These are phyloP conservation scores for Ceratocystis alfenasii DNA, from an alignment of 2,329 filamentous ascomycete species.

Conservation along the genomic window DNA sequence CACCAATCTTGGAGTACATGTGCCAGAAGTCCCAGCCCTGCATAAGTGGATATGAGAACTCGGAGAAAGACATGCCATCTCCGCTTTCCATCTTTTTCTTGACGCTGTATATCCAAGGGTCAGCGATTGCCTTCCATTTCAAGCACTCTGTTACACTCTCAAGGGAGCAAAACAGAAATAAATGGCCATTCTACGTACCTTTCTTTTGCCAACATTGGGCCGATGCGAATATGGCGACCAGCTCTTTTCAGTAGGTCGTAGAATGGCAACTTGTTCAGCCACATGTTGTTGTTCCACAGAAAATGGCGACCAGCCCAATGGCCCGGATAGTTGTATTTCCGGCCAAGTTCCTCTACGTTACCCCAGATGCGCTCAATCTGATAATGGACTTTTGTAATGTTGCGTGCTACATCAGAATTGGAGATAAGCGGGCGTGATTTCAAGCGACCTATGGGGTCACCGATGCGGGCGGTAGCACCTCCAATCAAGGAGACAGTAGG, in stretches of 20 bases:
- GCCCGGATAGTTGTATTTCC: conserved; percentile 51
- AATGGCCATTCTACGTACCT: conserved; percentile 46
- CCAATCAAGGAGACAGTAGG: conserved; percentile 56
- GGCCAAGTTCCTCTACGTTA: conserved; percentile 56
- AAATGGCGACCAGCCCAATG: conserved; percentile 55
- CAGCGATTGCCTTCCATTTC: conserved; percentile 22
- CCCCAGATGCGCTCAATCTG: conserved; percentile 62
- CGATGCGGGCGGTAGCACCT: conserved; percentile 64
- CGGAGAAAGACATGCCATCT: conserved; percentile 85
- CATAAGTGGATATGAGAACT: conserved; percentile 85
- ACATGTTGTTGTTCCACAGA: conserved; percentile 69
- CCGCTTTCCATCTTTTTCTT: conserved; percentile 73
- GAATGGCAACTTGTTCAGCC: conserved; percentile 62
- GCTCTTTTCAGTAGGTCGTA: conserved; percentile 64
- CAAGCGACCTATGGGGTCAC: conserved; percentile 63
- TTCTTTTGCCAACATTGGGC: conserved; percentile 77
- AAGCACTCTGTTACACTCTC: neutral
- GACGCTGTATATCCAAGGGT: conserved; percentile 37
- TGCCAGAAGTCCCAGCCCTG: conserved; percentile 97
- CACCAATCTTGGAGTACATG: conserved; percentile 53
- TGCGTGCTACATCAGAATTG: conserved; percentile 44
- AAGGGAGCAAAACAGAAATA: neutral
- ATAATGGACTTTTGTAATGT: conserved; percentile 54
- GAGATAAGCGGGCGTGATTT: conserved; percentile 45
- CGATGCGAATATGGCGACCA: conserved; percentile 62